These are phyloP conservation scores for Clohesyomyces aquaticus DNA, from an alignment of 495 filamentous ascomycete species.

Conservation along the genomic window DNA sequence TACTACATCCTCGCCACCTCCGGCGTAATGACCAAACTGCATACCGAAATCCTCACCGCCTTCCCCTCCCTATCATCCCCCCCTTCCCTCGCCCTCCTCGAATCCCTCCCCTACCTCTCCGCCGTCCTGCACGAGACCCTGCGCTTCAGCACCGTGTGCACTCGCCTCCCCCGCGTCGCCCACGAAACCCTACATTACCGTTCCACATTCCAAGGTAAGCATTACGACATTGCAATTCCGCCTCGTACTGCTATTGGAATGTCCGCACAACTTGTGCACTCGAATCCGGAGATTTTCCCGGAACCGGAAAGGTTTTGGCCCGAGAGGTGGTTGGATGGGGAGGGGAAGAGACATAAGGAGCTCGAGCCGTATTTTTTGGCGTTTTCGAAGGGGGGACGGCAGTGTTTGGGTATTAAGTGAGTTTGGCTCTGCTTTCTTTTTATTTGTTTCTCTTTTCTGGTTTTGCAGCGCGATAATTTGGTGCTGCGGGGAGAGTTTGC, in stretches of 20 bases:
- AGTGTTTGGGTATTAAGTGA: constrained; percentile 5
- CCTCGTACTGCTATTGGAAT: constrained; percentile 33
- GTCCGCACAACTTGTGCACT: constrained; percentile 30
- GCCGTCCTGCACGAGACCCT: neutral
- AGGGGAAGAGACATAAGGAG: neutral
- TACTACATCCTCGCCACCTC: constrained; percentile 7
- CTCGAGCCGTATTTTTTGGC: neutral
- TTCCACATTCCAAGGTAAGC: neutral
- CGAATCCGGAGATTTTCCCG: constrained; percentile 28
- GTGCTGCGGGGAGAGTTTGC: too few species aligned
- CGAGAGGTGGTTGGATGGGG: constrained; percentile 34
- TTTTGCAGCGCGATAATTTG: too few species aligned
- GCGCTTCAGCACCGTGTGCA: neutral
- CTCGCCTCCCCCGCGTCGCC: neutral
- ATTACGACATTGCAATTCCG: constrained; percentile 7
- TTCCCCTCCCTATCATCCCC: constrained; percentile 8
- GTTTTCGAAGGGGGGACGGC: neutral
- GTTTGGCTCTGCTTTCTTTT: neutral
- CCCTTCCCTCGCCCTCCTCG: neutral
- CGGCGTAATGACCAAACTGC: constrained; percentile 38
- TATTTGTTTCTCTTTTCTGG: too few species aligned
- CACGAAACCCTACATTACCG: neutral
- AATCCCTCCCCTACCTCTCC: neutral
- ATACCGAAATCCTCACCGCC: constrained; percentile 41
- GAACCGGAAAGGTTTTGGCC: constrained; percentile 27